Evolutionary conservation across 129 eudicot genomes (phyloP).

Genomic region (Escallonia rubra): DNA sequence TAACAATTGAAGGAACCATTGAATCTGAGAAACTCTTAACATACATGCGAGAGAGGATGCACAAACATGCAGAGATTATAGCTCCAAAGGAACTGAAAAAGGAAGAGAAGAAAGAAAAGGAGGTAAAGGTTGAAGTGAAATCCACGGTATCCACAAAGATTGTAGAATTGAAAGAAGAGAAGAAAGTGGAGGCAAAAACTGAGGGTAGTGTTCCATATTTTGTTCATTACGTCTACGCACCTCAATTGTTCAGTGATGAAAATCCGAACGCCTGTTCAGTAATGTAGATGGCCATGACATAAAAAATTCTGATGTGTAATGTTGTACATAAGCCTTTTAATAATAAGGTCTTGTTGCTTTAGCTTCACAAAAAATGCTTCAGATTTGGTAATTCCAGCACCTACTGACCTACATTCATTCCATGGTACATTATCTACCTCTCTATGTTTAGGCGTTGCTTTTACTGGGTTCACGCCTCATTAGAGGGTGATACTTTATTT

Average conservation of each 20-base stretch:
- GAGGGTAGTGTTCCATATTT: slow-evolving; percentile 65
- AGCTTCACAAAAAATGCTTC: no score
- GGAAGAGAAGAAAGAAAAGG: slow-evolving; percentile 30
- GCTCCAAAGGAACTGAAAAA: slow-evolving; percentile 19
- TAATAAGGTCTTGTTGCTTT: no score
- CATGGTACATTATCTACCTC: no score
- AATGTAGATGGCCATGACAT: slow-evolving; percentile 27
- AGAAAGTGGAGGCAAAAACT: slow-evolving; percentile 53
- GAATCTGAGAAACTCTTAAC: slow-evolving; percentile 63
- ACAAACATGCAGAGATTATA: slow-evolving; percentile 73
- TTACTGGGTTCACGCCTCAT: no score
- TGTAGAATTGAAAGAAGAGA: slow-evolving; percentile 45
- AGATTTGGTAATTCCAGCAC: no score
- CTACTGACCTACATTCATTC: no score
- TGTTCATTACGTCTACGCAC: slow-evolving; percentile 89
- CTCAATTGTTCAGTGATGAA: slow-evolving; percentile 93
- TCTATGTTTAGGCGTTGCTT: no score
- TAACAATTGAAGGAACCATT: slow-evolving; percentile 66
- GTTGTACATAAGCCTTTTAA: no score
- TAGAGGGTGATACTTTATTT: no score
- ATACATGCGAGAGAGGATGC: slow-evolving; percentile 53
- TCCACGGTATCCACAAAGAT: slow-evolving; percentile 21
- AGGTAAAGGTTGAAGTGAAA: slow-evolving; percentile 18
- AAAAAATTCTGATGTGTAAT: no score
- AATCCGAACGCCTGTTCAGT: slow-evolving; percentile 85